Percentiles rank a stretch among this genome's conserved stretches.
Evolutionary conservation across 2,329 filamentous ascomycete species (phyloP).

Genomic region (Paracoccidioides lutzii): DNA sequence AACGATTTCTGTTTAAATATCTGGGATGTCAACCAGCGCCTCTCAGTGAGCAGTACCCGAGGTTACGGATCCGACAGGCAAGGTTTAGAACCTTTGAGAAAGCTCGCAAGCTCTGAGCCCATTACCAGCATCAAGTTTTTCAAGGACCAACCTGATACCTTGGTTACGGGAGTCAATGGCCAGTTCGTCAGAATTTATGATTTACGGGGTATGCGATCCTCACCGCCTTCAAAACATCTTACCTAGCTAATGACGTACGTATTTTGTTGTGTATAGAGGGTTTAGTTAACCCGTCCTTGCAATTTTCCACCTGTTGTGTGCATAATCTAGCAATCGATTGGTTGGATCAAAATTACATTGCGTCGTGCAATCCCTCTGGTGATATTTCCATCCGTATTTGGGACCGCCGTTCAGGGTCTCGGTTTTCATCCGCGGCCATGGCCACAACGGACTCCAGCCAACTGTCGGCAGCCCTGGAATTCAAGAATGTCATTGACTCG

Average conservation of each 20-base stretch:
- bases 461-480: slow-evolving; percentile 43
- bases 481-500: slow-evolving; percentile 41
- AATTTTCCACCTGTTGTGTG: slow-evolving; percentile 46
- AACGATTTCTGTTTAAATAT: slow-evolving; percentile 54
- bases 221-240: neutral
- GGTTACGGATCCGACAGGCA: slow-evolving; percentile 17
- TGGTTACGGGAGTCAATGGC: slow-evolving; percentile 48
- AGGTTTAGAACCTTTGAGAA: slow-evolving; percentile 40
- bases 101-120: slow-evolving; percentile 48
- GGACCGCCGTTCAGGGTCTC: slow-evolving; percentile 42
- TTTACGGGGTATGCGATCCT: slow-evolving; percentile 39
- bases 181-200: slow-evolving; percentile 51
- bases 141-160: slow-evolving; percentile 44
- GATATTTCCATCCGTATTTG: slow-evolving; percentile 49
- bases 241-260: neutral
- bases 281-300: slow-evolving; percentile 29
- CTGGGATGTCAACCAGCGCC: slow-evolving; percentile 45
- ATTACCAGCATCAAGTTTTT: slow-evolving; percentile 56
- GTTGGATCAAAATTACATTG: slow-evolving; percentile 52
- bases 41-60: slow-evolving; percentile 24
- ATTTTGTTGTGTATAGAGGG: slow-evolving; percentile 17
- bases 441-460: slow-evolving; percentile 22
- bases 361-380: slow-evolving; percentile 42
- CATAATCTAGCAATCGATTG: slow-evolving; percentile 53
- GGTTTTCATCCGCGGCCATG: slow-evolving; percentile 24